Conservation (phyloP, 441 rosid genomes). For the Populus trichocarpa region DNA sequence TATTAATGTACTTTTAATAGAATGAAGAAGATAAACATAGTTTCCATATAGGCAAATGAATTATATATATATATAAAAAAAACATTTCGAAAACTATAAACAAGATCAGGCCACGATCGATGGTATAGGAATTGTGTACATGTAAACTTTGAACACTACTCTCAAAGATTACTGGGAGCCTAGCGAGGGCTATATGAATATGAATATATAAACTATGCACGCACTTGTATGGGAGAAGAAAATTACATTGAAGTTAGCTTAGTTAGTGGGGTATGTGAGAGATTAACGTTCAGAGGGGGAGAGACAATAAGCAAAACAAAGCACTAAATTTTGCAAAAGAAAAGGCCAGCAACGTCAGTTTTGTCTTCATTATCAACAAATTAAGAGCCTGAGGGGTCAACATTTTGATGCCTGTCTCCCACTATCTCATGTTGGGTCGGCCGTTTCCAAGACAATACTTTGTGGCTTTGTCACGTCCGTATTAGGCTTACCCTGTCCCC, state of each 20-base stretch:
- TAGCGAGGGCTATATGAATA: neutral
- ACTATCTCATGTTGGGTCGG: conserved; percentile 43
- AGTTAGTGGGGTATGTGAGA: neutral
- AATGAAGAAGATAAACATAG: neutral
- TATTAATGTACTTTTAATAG: too few species aligned
- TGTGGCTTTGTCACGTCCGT: conserved; percentile 21
- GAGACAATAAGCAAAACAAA: conserved; percentile 1
- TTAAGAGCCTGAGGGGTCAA: neutral
- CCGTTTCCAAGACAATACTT: conserved; percentile 30
- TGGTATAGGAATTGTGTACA: neutral
- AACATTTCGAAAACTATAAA: too few species aligned
- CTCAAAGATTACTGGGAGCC: neutral
- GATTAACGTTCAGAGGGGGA: neutral
- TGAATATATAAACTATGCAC: conserved; percentile 12
- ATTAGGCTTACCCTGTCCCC: neutral
- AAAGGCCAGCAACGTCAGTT: conserved; percentile 29
- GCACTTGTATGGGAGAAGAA: conserved; percentile 25
- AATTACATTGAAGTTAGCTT: neutral
- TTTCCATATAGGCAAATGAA: too few species aligned
- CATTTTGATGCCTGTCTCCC: conserved; percentile 38
- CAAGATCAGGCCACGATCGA: neutral
- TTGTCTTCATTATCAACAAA: conserved; percentile 19
- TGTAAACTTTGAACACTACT: neutral
- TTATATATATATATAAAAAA: too few species aligned
- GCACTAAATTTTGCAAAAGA: conserved; percentile 20